Evolutionary conservation across 805 yeast genomes (phyloP).

Genomic region (Spencermartinsiella europaea): DNA sequence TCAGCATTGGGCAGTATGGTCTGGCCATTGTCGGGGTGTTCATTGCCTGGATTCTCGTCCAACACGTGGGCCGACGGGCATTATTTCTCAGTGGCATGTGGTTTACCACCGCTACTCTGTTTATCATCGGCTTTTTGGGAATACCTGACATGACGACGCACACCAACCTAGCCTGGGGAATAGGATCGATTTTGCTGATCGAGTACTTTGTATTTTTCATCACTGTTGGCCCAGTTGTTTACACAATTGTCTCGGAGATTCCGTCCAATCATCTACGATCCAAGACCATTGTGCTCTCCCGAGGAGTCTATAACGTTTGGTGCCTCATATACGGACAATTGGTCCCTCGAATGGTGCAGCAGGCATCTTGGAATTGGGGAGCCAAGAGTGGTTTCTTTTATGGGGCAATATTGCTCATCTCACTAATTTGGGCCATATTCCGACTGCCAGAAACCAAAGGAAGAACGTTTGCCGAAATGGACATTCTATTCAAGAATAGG

Average conservation of each 20-base stretch:
- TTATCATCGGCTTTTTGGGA: slow-evolving; percentile 41
- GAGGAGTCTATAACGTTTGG: slow-evolving; percentile 26
- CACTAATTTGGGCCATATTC: slow-evolving; percentile 42
- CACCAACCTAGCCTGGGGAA: slow-evolving; percentile 22
- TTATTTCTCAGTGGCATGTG: slow-evolving; percentile 32
- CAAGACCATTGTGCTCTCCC: slow-evolving; percentile 38
- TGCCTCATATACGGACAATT: slow-evolving; percentile 13
- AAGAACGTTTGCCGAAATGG: slow-evolving; percentile 55
- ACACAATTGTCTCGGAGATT: slow-evolving; percentile 37
- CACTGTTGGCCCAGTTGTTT: slow-evolving; percentile 41
- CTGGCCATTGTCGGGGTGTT: slow-evolving; percentile 42
- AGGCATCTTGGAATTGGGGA: slow-evolving; percentile 41
- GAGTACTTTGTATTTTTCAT: slow-evolving; percentile 41
- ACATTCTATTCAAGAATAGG: slow-evolving; percentile 41
- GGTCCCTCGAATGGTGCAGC: slow-evolving; percentile 45
- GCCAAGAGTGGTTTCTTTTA: slow-evolving; percentile 45
- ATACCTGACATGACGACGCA: slow-evolving; percentile 31
- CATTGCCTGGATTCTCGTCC: slow-evolving; percentile 18
- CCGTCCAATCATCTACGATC: slow-evolving; percentile 38
- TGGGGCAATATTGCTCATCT: slow-evolving; percentile 33
- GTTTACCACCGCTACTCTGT: slow-evolving; percentile 34
- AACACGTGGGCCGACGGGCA: slow-evolving; percentile 22
- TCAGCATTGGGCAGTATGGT: slow-evolving; percentile 40
- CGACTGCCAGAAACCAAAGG: slow-evolving; percentile 57
- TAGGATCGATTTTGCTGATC: slow-evolving; percentile 41